phyloP scores from a whole-genome alignment of 208 protist species.

The Leishmania braziliensis region DNA sequence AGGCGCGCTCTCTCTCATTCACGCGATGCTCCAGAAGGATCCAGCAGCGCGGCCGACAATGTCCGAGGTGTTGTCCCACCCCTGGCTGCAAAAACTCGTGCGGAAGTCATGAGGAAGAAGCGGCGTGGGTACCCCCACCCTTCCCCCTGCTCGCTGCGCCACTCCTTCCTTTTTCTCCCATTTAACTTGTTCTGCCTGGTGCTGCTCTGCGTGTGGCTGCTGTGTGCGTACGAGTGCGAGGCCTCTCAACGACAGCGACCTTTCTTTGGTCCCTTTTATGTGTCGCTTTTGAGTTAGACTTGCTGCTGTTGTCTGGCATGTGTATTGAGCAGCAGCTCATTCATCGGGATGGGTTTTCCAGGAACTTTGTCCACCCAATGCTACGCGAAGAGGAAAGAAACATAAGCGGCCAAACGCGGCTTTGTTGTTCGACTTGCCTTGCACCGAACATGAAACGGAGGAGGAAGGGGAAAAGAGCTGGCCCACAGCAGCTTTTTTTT shows the following conservation, averaged over 20 bases:
- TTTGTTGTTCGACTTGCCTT: neutral
- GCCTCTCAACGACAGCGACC: neutral
- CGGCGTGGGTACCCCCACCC: neutral
- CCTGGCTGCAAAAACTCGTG: slow-evolving; percentile 50
- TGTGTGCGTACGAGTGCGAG: neutral
- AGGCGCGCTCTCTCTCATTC: slow-evolving; percentile 38
- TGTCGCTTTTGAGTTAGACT: neutral
- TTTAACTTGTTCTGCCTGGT: neutral
- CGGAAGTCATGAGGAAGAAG: too few species aligned
- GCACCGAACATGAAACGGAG: neutral
- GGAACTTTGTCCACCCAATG: neutral
- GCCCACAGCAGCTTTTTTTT: neutral
- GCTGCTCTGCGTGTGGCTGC: neutral
- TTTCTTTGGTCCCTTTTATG: neutral
- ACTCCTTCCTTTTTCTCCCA: neutral
- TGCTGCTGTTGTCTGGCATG: neutral
- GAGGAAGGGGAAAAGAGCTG: neutral
- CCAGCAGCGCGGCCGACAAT: slow-evolving; percentile 57
- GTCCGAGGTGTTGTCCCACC: slow-evolving; percentile 60
- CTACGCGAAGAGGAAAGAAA: too few species aligned
- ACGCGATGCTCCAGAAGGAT: slow-evolving; percentile 67
- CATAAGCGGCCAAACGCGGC: neutral
- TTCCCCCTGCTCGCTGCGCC: neutral
- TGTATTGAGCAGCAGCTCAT: neutral
- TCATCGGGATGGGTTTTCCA: neutral